Base-by-base conservation (phyloP, 192 early-diverging fungal species). In the Coemansia furcata region DNA sequence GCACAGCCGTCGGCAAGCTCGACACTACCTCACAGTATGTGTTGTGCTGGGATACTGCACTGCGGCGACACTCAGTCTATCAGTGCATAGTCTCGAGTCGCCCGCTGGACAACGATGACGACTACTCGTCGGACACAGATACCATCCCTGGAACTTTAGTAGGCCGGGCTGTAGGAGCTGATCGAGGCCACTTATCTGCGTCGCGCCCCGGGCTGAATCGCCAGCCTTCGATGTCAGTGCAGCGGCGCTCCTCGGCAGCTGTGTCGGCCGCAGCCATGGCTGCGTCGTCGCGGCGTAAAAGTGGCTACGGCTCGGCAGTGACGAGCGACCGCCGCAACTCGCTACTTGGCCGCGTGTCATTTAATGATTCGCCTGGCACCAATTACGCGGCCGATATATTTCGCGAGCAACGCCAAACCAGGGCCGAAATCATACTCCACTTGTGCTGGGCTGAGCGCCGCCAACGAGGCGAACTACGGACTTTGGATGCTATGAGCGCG, bases 331-430 rank as follows among this genome's bases (percentile, higher is more conserved):
- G 74, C 9, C 71, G 79, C 44, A 69, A 68, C 47, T 82, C 79
- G 23, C 54, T 82, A 60, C 59, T 82, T 6, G 79, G 79, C 1
- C 79, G 79, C 0, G 71, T 73, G 6, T 82, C 79, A 4, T 73
- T 82, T 58, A 75, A 69, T 64, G 79, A 82, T 71, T 76, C 78
- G 36, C 79, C 79, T 9, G 79, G 73, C 8, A 57, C 68, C 43
- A 72, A 65, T 23, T 76, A 73, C 39, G 73, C 73, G 1, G 74
- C 71, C 15, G 79, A 82, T 44, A 63, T 73, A 47, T 73, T 82
- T 37, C 64, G 74, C 38, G 79, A 82, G 54, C 79, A 82, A 43
- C 74, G 71, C 37, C 79, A 70, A 58, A 76, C 76, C 71, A 58
- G 65, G 1, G 79, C 79, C 10, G 74, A 82, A 38, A 68, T 70